phyloP scores from a whole-genome alignment of 441 rosid species.

The Hura crepitans region DNA sequence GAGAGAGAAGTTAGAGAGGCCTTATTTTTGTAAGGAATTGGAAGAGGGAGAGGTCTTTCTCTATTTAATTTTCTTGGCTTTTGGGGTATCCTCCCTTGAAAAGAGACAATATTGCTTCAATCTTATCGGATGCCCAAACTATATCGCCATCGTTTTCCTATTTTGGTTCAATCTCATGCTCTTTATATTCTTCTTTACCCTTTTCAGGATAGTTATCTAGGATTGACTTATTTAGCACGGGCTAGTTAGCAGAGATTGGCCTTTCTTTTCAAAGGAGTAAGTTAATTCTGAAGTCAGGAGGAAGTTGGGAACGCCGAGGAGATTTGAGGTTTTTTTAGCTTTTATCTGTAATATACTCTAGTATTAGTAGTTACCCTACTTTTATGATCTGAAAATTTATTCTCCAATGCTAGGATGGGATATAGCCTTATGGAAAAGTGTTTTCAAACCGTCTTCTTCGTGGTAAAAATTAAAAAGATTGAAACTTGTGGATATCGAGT shows the following conservation, averaged over 20 bases:
- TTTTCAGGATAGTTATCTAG: conserved; percentile 15
- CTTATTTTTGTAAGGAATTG: conserved; percentile 75
- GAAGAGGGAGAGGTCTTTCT: conserved; percentile 73
- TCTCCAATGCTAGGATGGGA: background rate
- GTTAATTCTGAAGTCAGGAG: conserved; percentile 80
- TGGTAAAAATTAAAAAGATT: background rate
- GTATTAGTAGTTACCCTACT: conserved; percentile 15
- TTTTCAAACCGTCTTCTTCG: conserved; percentile 14
- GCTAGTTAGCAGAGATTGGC: conserved; percentile 30
- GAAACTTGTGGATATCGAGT: background rate
- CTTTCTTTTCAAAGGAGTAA: conserved; percentile 66
- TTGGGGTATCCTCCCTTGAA: conserved; percentile 70
- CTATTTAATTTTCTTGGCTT: conserved; percentile 51
- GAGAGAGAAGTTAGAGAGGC: conserved; percentile 58
- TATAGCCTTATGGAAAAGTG: conserved; percentile 10
- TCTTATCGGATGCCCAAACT: conserved; percentile 64
- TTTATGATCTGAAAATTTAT: background rate
- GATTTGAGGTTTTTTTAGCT: conserved; percentile 51
- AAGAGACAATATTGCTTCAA: conserved; percentile 75
- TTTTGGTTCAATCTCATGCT: background rate
- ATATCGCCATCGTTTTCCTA: conserved; percentile 20
- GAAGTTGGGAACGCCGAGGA: conserved; percentile 66
- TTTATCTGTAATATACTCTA: conserved; percentile 31
- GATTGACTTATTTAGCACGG: conserved; percentile 23
- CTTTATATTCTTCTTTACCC: conserved; percentile 22